A percentile compares a stretch with the other conserved stretches of the same genome.
Conservation (phyloP, 306 rosid species). For the Cucurbita argyrosperma region DNA sequence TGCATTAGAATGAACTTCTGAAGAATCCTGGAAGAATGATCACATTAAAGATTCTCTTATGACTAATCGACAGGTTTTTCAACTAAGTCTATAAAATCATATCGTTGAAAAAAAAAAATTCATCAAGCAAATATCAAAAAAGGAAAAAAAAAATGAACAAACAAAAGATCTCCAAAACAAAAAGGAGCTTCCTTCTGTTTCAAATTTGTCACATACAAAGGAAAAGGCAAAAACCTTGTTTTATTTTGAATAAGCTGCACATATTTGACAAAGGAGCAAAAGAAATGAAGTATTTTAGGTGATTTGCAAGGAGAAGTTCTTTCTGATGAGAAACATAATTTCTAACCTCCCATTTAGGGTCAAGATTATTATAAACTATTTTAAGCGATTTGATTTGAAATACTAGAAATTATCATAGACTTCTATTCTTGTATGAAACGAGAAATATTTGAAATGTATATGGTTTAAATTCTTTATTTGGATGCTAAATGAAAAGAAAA, state of each 20-base stretch:
- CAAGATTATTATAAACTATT: background rate
- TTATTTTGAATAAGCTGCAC: background rate
- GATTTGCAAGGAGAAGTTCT: background rate
- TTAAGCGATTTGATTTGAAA: background rate
- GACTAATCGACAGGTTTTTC: too few species aligned
- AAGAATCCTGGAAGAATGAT: slow-evolving; percentile 57
- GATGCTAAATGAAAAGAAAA: background rate
- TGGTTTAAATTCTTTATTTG: background rate
- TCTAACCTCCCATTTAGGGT: background rate
- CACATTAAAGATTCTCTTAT: background rate
- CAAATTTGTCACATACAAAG: background rate
- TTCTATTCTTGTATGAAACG: background rate
- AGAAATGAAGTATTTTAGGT: background rate
- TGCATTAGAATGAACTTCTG: slow-evolving; percentile 91
- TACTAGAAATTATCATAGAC: background rate
- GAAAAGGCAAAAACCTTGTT: background rate
- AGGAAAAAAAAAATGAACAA: too few species aligned
- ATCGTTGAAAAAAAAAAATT: too few species aligned
- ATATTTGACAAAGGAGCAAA: background rate
- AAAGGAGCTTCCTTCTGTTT: background rate
- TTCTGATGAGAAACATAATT: background rate
- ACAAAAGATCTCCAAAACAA: background rate
- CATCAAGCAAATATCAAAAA: too few species aligned
- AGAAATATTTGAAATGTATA: too few species aligned
- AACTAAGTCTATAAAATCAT: too few species aligned